Evolutionary conservation across 2,329 filamentous ascomycete genomes (phyloP).

Genomic region (Colletotrichum higginsianum): DNA sequence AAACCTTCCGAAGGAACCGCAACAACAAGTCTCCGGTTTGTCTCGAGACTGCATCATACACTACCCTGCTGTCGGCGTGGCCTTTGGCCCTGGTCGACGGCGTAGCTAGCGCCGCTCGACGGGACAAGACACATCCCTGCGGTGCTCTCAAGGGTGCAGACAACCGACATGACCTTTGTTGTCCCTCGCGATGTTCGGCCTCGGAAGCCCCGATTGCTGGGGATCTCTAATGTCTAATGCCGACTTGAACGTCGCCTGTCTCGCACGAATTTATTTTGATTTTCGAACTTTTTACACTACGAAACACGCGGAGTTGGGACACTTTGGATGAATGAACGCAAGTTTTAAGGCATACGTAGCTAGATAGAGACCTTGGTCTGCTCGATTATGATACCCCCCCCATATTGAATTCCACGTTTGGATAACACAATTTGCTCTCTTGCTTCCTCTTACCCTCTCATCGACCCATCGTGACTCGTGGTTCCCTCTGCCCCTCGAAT

Average conservation of each 20-base stretch:
- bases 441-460: not conserved
- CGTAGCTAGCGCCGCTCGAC: not conserved
- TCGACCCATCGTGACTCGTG: not conserved
- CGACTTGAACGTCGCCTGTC: not conserved
- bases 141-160: too few relatives aligned
- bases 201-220: not conserved
- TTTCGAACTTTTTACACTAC: not conserved
- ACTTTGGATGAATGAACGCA: not conserved
- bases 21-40: not conserved
- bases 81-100: not conserved
- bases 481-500: not conserved
- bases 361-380: conserved; percentile 11
- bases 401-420: not conserved
- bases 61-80: not conserved
- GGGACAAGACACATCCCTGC: not conserved
- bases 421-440: not conserved
- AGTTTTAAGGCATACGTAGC: conserved; percentile 12
- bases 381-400: conserved; percentile 17
- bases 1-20: not conserved
- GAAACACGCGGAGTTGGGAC: not conserved
- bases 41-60: not conserved
- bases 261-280: not conserved
- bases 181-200: too few relatives aligned
- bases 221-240: not conserved
- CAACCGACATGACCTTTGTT: not conserved